Conservation (phyloP, 2,329 filamentous ascomycete genomes). For the Cercospora zeina region DNA sequence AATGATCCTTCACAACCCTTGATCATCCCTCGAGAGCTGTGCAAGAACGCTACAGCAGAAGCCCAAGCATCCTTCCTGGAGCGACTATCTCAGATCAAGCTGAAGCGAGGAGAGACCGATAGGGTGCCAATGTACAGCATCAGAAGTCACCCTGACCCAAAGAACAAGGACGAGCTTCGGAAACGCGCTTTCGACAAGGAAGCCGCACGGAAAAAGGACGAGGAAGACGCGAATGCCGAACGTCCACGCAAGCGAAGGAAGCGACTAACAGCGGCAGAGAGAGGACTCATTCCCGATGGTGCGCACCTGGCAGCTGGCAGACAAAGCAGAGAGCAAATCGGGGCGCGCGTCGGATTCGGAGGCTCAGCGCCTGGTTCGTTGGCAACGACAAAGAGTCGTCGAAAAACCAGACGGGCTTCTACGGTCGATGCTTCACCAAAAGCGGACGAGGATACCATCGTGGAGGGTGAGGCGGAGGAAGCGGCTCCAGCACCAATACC, state of each 20-base stretch:
- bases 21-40: constrained; percentile 28
- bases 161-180: constrained; percentile 29
- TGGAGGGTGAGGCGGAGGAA: background rate
- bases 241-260: constrained; percentile 21
- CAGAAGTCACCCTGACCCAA: constrained; percentile 30
- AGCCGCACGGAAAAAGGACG: constrained; percentile 18
- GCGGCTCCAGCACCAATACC: background rate
- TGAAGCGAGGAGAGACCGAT: constrained; percentile 44
- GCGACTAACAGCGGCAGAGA: constrained; percentile 20
- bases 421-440: background rate
- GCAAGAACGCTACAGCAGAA: constrained; percentile 27
- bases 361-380: constrained; percentile 10
- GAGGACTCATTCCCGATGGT: constrained; percentile 1
- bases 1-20: constrained; percentile 21
- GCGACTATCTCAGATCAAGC: constrained; percentile 45
- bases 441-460: background rate
- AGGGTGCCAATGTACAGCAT: constrained; percentile 36
- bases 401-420: background rate
- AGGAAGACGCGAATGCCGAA: constrained; percentile 9
- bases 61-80: constrained; percentile 45
- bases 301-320: background rate
- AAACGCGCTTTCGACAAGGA: constrained; percentile 21
- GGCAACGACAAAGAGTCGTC: background rate
- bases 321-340: constrained; percentile 1
- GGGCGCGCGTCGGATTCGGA: constrained; percentile 15